Base-by-base conservation (phyloP, 371 early-diverging fungal genomes). In the Lichtheimia corymbifera region DNA sequence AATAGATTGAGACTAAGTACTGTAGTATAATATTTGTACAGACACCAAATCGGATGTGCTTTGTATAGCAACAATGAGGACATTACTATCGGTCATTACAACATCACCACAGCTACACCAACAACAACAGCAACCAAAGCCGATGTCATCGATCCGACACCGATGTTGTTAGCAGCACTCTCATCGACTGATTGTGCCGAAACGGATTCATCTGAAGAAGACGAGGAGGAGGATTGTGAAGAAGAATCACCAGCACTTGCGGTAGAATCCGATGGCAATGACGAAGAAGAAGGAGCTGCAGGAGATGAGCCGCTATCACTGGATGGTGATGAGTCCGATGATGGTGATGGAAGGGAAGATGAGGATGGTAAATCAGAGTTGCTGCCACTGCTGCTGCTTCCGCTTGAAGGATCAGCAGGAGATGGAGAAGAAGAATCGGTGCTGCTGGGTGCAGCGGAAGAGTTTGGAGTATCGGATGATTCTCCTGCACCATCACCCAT, bases 161-260 rank as follows among this genome's bases (percentile, higher is more conserved):
- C 11, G 9, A 35, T 35, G 9, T 35, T 35, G 35, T 35, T 35
- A 35, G 35, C 35, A 35, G 35, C 35, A 47, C 17, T 47, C n/a
- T 54, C 45, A 50, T 42, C 53, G 4, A 59, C 54, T 1, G 65
- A 59, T n/a, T 56, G 58, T 2, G 66, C 62, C 22, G 54, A 35
- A 15, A 51, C 25, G 17, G 49, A 12, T 15, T 18, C 54, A n/a
- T 52, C 20, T 5, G 50, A 49, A 22, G 63, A 24, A 6, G 50
- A 22, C 13, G 64, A 44, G 13, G 58, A 24, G 24, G 42, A 28
- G 52, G 28, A 53, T 53, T 14, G 15, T 15, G 62, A 17, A 13
- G 60, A 59, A 22, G 57, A 24, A 17, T 27, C 17, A 7, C 57
- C 40, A 9, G 54, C 15, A 22, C 55, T n/a, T 42, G 47, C n/a